Evolutionary conservation across 1,284 basidiomycete genomes (phyloP).

Genomic region (Pyrrhoderma noxium): DNA sequence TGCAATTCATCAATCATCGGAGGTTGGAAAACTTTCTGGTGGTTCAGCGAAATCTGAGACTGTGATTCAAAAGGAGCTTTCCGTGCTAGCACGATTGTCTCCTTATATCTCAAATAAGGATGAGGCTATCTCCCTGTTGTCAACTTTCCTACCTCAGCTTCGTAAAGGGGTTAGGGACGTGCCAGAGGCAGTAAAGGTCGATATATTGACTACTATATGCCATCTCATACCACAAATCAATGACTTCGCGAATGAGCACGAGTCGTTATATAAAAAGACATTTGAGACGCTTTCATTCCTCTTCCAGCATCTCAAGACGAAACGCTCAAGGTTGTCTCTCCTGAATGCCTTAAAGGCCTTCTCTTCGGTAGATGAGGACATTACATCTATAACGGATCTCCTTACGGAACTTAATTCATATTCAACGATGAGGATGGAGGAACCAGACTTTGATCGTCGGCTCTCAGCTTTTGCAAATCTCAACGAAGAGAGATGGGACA

Average conservation of each 20-base stretch:
- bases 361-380: constrained; percentile 41
- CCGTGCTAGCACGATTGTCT: constrained; percentile 75
- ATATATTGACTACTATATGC: constrained; percentile 74
- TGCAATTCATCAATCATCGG: constrained; percentile 59
- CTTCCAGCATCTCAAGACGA: constrained; percentile 69
- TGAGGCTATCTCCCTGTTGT: constrained; percentile 73
- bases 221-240: constrained; percentile 70
- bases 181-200: constrained; percentile 82
- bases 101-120: constrained; percentile 62
- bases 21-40: constrained; percentile 22
- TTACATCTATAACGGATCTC: constrained; percentile 46
- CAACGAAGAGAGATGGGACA: constrained; percentile 54
- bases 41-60: constrained; percentile 31
- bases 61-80: constrained; percentile 76
- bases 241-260: constrained; percentile 48
- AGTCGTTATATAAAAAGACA: constrained; percentile 45
- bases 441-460: constrained; percentile 90
- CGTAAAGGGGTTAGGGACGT: constrained; percentile 72
- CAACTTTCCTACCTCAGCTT: constrained; percentile 76
- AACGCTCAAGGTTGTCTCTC: constrained; percentile 62
- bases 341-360: constrained; percentile 60
- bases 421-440: constrained; percentile 76
- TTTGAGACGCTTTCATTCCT: constrained; percentile 68
- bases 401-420: constrained; percentile 80
- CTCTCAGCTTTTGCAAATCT: constrained; percentile 72